Conservation (phyloP, 140 eudicot species). For the Flaveria floridana region DNA sequence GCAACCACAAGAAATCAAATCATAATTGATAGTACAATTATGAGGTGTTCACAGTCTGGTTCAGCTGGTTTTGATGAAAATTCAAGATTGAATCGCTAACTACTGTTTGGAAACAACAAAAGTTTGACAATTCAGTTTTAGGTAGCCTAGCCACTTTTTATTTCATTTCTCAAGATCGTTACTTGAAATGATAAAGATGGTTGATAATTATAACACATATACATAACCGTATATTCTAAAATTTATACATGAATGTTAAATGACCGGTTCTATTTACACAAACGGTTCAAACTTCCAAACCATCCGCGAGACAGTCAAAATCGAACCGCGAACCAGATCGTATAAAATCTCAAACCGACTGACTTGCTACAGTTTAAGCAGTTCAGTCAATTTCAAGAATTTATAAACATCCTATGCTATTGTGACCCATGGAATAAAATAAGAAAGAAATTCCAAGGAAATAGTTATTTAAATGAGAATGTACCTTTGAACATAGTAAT, state of each 20-base stretch:
- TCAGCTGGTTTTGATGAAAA: not conserved
- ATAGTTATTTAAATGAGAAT: not conserved
- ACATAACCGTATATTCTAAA: not conserved
- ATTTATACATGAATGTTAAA: not conserved
- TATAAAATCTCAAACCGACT: not conserved
- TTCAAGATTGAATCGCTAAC: not conserved
- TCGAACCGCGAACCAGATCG: not conserved
- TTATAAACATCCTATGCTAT: not conserved
- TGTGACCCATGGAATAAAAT: not conserved
- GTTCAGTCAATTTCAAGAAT: not conserved
- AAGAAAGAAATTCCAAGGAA: not conserved
- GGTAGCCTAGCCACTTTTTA: not conserved
- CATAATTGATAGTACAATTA: not conserved
- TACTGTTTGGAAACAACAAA: not conserved
- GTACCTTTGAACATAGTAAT: slow-evolving; percentile 61
- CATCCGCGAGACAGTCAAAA: not conserved
- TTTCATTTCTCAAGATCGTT: not conserved
- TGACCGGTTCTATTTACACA: too few relatives aligned
- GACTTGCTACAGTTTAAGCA: not conserved
- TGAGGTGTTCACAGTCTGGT: not conserved
- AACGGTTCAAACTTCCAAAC: not conserved
- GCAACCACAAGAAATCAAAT: slow-evolving; percentile 21
- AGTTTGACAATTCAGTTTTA: too few relatives aligned
- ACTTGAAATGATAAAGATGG: not conserved
- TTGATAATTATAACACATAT: not conserved